A percentile compares a stretch with the other conserved stretches of the same genome.
phyloP scores from a whole-genome alignment of 805 yeast species.

The Nakazawaea ishiwadae region DNA sequence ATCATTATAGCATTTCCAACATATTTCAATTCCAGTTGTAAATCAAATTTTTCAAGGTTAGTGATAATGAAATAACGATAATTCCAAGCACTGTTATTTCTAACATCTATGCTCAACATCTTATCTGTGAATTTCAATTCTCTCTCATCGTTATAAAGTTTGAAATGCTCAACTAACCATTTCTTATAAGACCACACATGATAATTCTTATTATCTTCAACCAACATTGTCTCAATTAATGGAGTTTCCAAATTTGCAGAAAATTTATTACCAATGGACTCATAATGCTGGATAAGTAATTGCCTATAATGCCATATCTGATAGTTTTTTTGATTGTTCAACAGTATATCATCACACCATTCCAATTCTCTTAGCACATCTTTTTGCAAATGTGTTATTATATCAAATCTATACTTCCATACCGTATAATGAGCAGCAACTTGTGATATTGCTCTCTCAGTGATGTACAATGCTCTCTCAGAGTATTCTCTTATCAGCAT shows the following conservation, averaged over 20 bases:
- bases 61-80: constrained; percentile 64
- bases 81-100: constrained; percentile 93
- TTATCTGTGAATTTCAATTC: constrained; percentile 50
- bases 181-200: constrained; percentile 94
- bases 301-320: constrained; percentile 97
- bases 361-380: constrained; percentile 52
- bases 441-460: constrained; percentile 54
- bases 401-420: constrained; percentile 70
- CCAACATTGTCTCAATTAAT: constrained; percentile 61
- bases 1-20: constrained; percentile 41
- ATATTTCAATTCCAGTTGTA: constrained; percentile 49
- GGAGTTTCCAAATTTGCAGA: constrained; percentile 56
- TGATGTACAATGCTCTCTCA: constrained; percentile 65
- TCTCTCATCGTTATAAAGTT: constrained; percentile 34
- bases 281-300: constrained; percentile 40
- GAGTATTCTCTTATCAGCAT: constrained; percentile 57
- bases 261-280: constrained; percentile 21
- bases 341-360: constrained; percentile 76
- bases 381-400: constrained; percentile 33
- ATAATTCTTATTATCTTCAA: constrained; percentile 82
- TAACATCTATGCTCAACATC: constrained; percentile 55
- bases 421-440: constrained; percentile 91
- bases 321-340: constrained; percentile 82
- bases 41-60: constrained; percentile 15
- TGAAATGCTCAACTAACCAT: constrained; percentile 67